phyloP scores from a whole-genome alignment of 495 filamentous ascomycete species.

The Penicillium riverlandense region DNA sequence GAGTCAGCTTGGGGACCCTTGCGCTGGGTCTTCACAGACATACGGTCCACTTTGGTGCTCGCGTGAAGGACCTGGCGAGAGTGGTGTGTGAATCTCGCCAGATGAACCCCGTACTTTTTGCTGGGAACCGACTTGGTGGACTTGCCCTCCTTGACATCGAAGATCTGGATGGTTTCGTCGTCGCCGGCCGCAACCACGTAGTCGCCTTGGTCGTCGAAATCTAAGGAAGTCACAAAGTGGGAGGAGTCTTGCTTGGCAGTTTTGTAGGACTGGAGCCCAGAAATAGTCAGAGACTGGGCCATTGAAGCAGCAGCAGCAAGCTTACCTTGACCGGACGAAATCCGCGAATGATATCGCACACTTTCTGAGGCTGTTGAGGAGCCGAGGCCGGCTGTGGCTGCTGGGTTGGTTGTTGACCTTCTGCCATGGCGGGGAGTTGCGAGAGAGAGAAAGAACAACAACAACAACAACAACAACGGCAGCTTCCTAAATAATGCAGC shows the following conservation, averaged over 20 bases:
- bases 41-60: conserved; percentile 80
- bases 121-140: conserved; percentile 72
- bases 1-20: background rate
- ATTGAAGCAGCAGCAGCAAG: background rate
- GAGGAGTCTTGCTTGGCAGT: conserved; percentile 31
- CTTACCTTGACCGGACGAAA: conserved; percentile 42
- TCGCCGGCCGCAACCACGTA: conserved; percentile 77
- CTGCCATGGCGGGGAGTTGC: conserved; percentile 18
- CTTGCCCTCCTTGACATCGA: conserved; percentile 83
- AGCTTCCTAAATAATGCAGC: conserved; percentile 4
- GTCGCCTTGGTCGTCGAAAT: conserved; percentile 93
- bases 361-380: conserved; percentile 30
- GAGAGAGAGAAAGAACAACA: background rate
- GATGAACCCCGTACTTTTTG: conserved; percentile 93
- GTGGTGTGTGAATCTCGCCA: conserved; percentile 90
- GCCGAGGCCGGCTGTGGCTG: conserved; percentile 17
- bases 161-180: conserved; percentile 92
- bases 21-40: conserved; percentile 1
- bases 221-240: conserved; percentile 61
- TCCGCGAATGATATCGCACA: conserved; percentile 40
- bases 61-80: conserved; percentile 85
- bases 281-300: conserved; percentile 5
- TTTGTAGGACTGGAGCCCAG: conserved; percentile 24
- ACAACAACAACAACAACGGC: conserved; percentile 1
- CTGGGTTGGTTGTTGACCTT: conserved; percentile 18